Evolutionary conservation across 1,284 basidiomycete species (phyloP).

Genomic region (Ceratobasidium sp.): DNA sequence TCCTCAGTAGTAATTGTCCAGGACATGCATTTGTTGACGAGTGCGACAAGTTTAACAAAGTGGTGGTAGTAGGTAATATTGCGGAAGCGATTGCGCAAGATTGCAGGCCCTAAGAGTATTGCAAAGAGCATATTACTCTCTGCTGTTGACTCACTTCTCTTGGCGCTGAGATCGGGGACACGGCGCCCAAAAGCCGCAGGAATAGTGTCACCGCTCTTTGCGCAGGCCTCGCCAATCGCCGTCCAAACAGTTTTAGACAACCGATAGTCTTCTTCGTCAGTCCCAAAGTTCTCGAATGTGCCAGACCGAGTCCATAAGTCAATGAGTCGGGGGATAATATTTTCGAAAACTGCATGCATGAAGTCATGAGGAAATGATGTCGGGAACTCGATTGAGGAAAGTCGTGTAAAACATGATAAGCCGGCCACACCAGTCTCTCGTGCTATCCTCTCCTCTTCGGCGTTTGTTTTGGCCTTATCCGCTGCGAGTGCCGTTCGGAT

Average conservation of each 20-base stretch:
- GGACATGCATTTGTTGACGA: slow-evolving; percentile 61
- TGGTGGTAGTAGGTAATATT: slow-evolving; percentile 57
- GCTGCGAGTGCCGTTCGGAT: slow-evolving; percentile 36
- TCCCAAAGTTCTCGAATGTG: not conserved
- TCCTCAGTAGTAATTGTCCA: slow-evolving; percentile 59
- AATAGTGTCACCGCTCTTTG: slow-evolving; percentile 56
- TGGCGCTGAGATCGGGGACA: slow-evolving; percentile 59
- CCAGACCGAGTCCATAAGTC: slow-evolving; percentile 35
- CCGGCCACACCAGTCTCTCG: slow-evolving; percentile 42
- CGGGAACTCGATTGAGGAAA: slow-evolving; percentile 37
- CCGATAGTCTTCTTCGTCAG: slow-evolving; percentile 52
- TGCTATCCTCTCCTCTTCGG: too few species aligned
- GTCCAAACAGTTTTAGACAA: slow-evolving; percentile 53
- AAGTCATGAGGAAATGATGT: slow-evolving; percentile 49
- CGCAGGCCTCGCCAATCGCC: slow-evolving; percentile 60
- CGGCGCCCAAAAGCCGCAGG: slow-evolving; percentile 62
- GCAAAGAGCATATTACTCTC: slow-evolving; percentile 54
- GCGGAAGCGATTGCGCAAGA: slow-evolving; percentile 35
- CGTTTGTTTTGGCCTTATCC: not conserved
- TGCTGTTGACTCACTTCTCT: slow-evolving; percentile 54
- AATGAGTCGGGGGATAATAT: slow-evolving; percentile 42
- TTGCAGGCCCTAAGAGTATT: slow-evolving; percentile 25
- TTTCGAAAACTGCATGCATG: slow-evolving; percentile 50
- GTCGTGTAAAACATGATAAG: slow-evolving; percentile 17
- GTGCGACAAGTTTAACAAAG: slow-evolving; percentile 61